These are phyloP conservation scores for Karstenula rhodostoma DNA, from an alignment of 2,329 filamentous ascomycete genomes.

Conservation along the genomic window DNA sequence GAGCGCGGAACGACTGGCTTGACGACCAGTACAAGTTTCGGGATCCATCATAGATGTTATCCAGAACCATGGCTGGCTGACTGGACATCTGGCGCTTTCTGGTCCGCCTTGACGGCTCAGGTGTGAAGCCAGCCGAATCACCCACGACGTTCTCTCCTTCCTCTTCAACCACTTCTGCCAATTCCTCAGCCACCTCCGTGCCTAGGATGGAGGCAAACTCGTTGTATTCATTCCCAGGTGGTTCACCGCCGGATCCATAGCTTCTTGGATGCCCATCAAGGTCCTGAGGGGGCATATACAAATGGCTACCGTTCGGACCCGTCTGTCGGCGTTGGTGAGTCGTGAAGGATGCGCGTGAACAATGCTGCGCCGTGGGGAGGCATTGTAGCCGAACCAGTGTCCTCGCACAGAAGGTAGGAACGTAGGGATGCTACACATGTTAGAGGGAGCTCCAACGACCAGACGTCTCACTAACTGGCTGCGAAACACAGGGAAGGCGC, in stretches of 20 bases:
- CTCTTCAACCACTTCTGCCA: not conserved
- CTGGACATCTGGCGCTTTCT: constrained; percentile 32
- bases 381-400: constrained; percentile 1
- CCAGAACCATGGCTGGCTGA: constrained; percentile 31
- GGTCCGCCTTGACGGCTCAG: constrained; percentile 21
- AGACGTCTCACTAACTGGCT: constrained; percentile 22
- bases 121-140: constrained; percentile 17
- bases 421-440: constrained; percentile 6
- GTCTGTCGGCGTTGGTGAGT: not conserved
- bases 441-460: not conserved
- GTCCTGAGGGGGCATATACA: not conserved
- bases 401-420: not conserved
- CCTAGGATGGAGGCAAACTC: constrained; percentile 2
- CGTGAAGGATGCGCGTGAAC: not conserved
- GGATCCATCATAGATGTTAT: constrained; percentile 25
- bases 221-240: not conserved
- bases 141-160: not conserved
- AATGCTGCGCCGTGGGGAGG: not conserved
- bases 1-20: not conserved
- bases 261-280: too few species aligned
- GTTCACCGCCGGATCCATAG: not conserved
- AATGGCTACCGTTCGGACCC: constrained; percentile 6
- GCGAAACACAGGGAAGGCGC: constrained; percentile 20
- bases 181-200: not conserved
- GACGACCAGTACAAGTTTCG: constrained; percentile 30